Base-by-base conservation (phyloP, 768 basidiomycete species). In the Plicaturopsis crispa region DNA sequence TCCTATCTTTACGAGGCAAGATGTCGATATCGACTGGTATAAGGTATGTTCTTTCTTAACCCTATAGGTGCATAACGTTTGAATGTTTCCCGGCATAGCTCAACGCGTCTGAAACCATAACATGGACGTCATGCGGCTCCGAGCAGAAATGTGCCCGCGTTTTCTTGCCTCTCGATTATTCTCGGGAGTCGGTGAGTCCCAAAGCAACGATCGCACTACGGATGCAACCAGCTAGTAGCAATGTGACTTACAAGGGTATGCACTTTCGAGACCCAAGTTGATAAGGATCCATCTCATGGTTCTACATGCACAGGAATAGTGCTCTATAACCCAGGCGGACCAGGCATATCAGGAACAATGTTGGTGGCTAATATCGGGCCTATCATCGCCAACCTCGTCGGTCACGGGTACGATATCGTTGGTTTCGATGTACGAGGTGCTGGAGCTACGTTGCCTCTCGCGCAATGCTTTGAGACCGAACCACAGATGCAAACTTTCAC, bases 111-210 rank as follows among this genome's bases (percentile, higher is more conserved):
- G 26, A 28, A 8, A 28, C 8, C 14, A 28, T 28, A 8, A 28
- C 26, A 6, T 49, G 48, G 48, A 39, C 30, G 17, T 23, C 48
- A 1, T 47, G 50, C 26, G 42, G 35, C 24, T 17, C 16, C 5
- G 39, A 26, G 2, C 33, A 36, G 12, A 23, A 44, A 11, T 52
- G 48, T 36, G 48, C 49, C 2, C 41, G 46, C 5, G 20, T 52
- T 4, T 42, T 43, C 6, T 16, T 44, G 19, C 44, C 38, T 19
- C 38, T 43, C 12, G 42, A 39, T 39, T 45, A 43, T 28, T 19
- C 5, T 24, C n/a, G n/a, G n/a, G 30, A 33, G 5, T 23, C 21
- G n/a, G 12, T 22, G 20, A 32, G 23, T 5, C 39, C 36, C 5
- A 31, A 33, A n/a, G 16, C 12, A 10, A 33, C 41, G n/a, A 48